Percentiles rank a stretch among this genome's conserved stretches.
phyloP scores from a whole-genome alignment of 148 eudicot genomes.

The Suaeda aralocaspica region DNA sequence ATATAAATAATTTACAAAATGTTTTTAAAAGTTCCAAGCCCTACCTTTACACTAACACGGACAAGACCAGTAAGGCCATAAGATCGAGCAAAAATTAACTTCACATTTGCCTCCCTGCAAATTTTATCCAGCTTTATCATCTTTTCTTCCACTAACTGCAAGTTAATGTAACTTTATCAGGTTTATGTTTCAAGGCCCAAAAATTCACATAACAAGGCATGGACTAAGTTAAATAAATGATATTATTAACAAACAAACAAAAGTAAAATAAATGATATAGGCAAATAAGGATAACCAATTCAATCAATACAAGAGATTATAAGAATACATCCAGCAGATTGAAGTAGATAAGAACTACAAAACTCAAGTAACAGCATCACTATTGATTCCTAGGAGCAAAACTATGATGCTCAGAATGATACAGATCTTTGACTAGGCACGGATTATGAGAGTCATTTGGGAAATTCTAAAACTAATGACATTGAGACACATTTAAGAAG shows the following conservation, averaged over 20 bases:
- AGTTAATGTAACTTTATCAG: not conserved
- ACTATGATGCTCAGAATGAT: too few species aligned
- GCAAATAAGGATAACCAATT: not conserved
- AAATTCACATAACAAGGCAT: not conserved
- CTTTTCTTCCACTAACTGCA: conserved; percentile 78
- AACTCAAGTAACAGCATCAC: not conserved
- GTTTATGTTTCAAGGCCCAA: not conserved
- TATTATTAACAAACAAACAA: too few species aligned
- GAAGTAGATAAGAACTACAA: not conserved
- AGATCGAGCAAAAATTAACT: conserved; percentile 75
- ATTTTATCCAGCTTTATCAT: conserved; percentile 85
- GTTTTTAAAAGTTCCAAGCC: not conserved
- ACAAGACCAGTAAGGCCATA: conserved; percentile 93
- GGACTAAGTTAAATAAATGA: not conserved
- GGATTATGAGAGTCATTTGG: too few species aligned
- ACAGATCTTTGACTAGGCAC: too few species aligned
- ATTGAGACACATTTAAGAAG: too few species aligned
- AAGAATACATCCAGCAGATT: not conserved
- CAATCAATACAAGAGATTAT: not conserved
- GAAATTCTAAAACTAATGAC: too few species aligned
- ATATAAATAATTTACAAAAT: not conserved
- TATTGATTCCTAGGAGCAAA: not conserved
- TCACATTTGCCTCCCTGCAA: conserved; percentile 79
- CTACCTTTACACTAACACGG: conserved; percentile 90
- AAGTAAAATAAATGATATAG: not conserved